Evolutionary conservation across 352 stramenopile species (phyloP).

Genomic region (Phytopythium oedochilum): DNA sequence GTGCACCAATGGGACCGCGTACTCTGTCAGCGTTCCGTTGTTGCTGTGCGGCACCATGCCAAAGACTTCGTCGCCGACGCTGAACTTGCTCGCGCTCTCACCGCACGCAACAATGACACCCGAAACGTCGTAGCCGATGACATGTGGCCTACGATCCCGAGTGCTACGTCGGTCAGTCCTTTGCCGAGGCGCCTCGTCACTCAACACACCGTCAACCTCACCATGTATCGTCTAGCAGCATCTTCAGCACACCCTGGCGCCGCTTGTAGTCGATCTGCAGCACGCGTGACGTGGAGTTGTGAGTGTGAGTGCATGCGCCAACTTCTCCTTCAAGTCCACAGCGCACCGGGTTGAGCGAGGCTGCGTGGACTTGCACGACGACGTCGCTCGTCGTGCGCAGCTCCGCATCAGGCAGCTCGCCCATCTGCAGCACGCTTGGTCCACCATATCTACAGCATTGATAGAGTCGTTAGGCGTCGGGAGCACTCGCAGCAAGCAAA

Average conservation of each 20-base stretch:
- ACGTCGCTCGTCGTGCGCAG: slow-evolving; percentile 51
- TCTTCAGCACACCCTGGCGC: slow-evolving; percentile 63
- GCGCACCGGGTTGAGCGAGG: slow-evolving; percentile 61
- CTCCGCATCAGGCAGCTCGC: slow-evolving; percentile 41
- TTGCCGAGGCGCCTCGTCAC: neutral
- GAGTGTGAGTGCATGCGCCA: too few species aligned
- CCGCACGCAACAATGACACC: slow-evolving; percentile 54
- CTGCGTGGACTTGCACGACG: slow-evolving; percentile 60
- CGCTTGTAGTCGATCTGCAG: slow-evolving; percentile 78
- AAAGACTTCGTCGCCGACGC: slow-evolving; percentile 61
- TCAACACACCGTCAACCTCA: neutral
- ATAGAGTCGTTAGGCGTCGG: neutral
- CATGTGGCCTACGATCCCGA: slow-evolving; percentile 57
- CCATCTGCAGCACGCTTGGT: slow-evolving; percentile 51
- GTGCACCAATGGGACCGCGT: slow-evolving; percentile 5
- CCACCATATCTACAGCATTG: slow-evolving; percentile 63
- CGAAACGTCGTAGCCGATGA: slow-evolving; percentile 70
- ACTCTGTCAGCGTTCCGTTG: slow-evolving; percentile 67
- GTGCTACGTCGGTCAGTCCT: too few species aligned
- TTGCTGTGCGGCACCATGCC: slow-evolving; percentile 61
- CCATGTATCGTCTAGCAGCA: slow-evolving; percentile 43
- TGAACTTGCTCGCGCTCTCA: slow-evolving; percentile 50
- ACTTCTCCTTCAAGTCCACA: too few species aligned
- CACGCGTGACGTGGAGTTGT: too few species aligned
- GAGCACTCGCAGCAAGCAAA: too few species aligned